These are phyloP conservation scores for Exidia glandulosa DNA, from an alignment of 768 basidiomycete genomes.

Conservation along the genomic window DNA sequence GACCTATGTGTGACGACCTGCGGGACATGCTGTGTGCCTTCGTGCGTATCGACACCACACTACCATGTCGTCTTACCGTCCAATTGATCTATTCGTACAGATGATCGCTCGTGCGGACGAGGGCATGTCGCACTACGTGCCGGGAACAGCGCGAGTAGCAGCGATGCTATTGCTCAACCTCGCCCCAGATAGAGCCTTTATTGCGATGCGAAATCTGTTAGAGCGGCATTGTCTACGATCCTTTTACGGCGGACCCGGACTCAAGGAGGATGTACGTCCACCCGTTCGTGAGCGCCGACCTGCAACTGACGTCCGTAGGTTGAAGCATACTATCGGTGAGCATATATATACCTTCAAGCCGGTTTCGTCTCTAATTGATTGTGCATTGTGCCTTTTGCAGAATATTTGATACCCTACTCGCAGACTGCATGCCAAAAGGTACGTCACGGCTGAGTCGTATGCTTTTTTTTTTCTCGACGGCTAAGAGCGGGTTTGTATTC, in stretches of 20 bases:
- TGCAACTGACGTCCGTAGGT: slow-evolving; percentile 36
- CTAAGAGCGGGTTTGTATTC: too few relatives aligned
- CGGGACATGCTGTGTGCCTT: slow-evolving; percentile 80
- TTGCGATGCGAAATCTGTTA: slow-evolving; percentile 75
- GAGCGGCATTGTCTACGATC: slow-evolving; percentile 77
- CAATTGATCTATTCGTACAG: neutral
- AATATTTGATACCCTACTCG: slow-evolving; percentile 85
- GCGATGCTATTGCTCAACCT: slow-evolving; percentile 84
- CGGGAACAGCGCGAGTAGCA: slow-evolving; percentile 36
- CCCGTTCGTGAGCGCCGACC: neutral
- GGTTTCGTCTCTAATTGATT: too few relatives aligned
- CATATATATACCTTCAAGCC: too few relatives aligned
- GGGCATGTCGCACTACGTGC: slow-evolving; percentile 6
- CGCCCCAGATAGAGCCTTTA: slow-evolving; percentile 59
- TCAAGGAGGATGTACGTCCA: slow-evolving; percentile 67
- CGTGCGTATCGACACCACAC: slow-evolving; percentile 26
- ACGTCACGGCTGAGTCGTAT: slow-evolving; percentile 20
- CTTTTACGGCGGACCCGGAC: slow-evolving; percentile 63
- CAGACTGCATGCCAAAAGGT: slow-evolving; percentile 93
- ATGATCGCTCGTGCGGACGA: slow-evolving; percentile 3
- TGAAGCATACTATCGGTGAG: slow-evolving; percentile 82
- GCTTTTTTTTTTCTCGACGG: too few relatives aligned
- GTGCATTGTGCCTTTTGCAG: slow-evolving; percentile 35
- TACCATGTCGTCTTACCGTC: neutral
- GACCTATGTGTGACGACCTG: slow-evolving; percentile 72